A percentile compares a stretch with the other conserved stretches of the same genome.
Evolutionary conservation across 2,329 filamentous ascomycete genomes (phyloP).

Genomic region (Penicillium expansum): DNA sequence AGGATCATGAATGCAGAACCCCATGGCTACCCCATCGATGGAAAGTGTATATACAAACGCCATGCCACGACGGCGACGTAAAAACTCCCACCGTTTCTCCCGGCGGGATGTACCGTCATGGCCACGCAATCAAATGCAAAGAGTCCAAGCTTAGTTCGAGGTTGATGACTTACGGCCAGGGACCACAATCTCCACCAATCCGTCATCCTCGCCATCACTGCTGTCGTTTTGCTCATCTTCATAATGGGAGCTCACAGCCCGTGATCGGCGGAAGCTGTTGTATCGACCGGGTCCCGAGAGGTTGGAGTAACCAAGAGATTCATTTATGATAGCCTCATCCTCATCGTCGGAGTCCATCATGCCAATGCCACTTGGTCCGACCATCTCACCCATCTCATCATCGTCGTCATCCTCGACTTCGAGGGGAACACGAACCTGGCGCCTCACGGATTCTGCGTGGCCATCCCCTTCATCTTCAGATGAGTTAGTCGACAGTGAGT

Average conservation of each 20-base stretch:
- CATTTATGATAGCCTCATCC: constrained; percentile 56
- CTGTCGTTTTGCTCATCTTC: constrained; percentile 45
- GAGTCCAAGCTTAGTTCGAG: constrained; percentile 13
- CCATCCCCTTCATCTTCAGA: constrained; percentile 43
- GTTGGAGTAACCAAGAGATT: constrained; percentile 68
- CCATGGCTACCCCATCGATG: constrained; percentile 17
- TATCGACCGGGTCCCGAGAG: constrained; percentile 52
- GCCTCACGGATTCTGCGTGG: constrained; percentile 37
- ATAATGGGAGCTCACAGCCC: constrained; percentile 32
- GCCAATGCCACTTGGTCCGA: constrained; percentile 44
- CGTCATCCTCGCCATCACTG: constrained; percentile 44
- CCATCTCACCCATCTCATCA: constrained; percentile 51
- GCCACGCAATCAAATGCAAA: constrained; percentile 6
- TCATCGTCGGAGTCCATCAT: constrained; percentile 53
- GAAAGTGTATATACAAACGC: constrained; percentile 26
- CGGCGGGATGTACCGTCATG: background rate
- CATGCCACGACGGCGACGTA: constrained; percentile 4
- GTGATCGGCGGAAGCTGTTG: constrained; percentile 43
- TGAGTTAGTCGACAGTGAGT: constrained; percentile 42
- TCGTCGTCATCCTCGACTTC: constrained; percentile 57
- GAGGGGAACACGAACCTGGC: constrained; percentile 52
- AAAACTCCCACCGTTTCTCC: background rate
- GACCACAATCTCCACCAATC: constrained; percentile 47
- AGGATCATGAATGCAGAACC: constrained; percentile 15
- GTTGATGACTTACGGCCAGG: constrained; percentile 39